These are phyloP conservation scores for Russula sp. DNA, from an alignment of 768 basidiomycete genomes.

Conservation along the genomic window DNA sequence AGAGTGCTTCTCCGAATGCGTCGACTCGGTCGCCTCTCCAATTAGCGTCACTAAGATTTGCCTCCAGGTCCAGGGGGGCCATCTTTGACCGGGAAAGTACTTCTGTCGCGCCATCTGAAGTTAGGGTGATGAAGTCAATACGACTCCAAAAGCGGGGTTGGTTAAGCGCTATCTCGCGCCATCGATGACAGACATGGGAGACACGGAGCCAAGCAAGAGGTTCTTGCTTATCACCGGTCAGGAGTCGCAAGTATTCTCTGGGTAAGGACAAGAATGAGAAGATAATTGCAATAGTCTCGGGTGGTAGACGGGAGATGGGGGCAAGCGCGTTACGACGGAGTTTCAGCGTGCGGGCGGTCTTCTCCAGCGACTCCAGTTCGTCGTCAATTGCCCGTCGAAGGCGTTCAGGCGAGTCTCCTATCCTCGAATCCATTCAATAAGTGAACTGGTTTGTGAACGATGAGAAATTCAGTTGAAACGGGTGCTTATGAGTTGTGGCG, in stretches of 20 bases:
- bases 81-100: slow-evolving; percentile 16
- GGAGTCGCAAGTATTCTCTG: neutral
- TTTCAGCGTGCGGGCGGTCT: slow-evolving; percentile 6
- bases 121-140: slow-evolving; percentile 15
- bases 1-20: neutral
- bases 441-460: neutral
- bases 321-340: slow-evolving; percentile 20
- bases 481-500: neutral
- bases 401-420: neutral
- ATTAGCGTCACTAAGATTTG: neutral
- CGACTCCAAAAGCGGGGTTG: slow-evolving; percentile 21
- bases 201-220: slow-evolving; percentile 13
- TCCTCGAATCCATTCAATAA: neutral
- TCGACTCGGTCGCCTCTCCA: neutral
- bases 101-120: neutral
- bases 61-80: slow-evolving; percentile 20
- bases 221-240: neutral
- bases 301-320: slow-evolving; percentile 23
- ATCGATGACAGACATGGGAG: slow-evolving; percentile 25
- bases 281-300: slow-evolving; percentile 7
- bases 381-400: slow-evolving; percentile 16
- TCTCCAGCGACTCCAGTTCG: slow-evolving; percentile 17
- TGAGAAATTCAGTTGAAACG: neutral
- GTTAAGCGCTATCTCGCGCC: slow-evolving; percentile 26
- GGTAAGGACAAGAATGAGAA: slow-evolving; percentile 15